Conservation (phyloP, 2,329 filamentous ascomycete genomes). For the Fusarium drepaniforme region DNA sequence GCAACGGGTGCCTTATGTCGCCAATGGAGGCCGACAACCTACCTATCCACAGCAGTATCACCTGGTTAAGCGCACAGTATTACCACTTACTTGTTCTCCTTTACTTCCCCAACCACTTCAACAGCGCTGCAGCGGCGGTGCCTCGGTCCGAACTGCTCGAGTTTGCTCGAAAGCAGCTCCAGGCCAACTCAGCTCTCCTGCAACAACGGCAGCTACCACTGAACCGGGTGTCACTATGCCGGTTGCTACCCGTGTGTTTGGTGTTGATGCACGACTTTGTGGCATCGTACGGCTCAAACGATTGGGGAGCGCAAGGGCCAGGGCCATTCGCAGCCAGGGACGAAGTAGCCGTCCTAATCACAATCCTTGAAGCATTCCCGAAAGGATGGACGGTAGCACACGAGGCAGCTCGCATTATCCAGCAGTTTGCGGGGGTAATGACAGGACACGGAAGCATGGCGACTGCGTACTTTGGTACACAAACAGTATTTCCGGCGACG, state of each 20-base stretch:
- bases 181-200: slow-evolving; percentile 55
- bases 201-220: slow-evolving; percentile 58
- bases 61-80: slow-evolving; percentile 58
- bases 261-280: slow-evolving; percentile 51
- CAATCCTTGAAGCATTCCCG: slow-evolving; percentile 54
- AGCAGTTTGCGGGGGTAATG: slow-evolving; percentile 44
- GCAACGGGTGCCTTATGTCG: slow-evolving; percentile 57
- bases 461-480: slow-evolving; percentile 31
- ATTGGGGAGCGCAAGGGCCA: slow-evolving; percentile 30
- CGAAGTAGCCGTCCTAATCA: slow-evolving; percentile 50
- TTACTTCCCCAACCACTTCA: slow-evolving; percentile 57
- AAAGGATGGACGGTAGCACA: slow-evolving; percentile 50
- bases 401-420: slow-evolving; percentile 50
- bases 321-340: slow-evolving; percentile 48
- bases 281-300: slow-evolving; percentile 21
- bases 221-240: slow-evolving; percentile 56
- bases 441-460: slow-evolving; percentile 30
- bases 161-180: slow-evolving; percentile 56
- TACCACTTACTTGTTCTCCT: slow-evolving; percentile 59
- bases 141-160: slow-evolving; percentile 51
- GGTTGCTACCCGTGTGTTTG: slow-evolving; percentile 53
- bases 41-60: slow-evolving; percentile 58
- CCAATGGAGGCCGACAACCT: slow-evolving; percentile 57
- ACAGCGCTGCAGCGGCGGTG: slow-evolving; percentile 48
- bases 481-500: slow-evolving; percentile 23